A percentile compares a stretch with the other conserved stretches of the same genome.
phyloP scores from a whole-genome alignment of 306 rosid species.

The Quillaja saponaria region DNA sequence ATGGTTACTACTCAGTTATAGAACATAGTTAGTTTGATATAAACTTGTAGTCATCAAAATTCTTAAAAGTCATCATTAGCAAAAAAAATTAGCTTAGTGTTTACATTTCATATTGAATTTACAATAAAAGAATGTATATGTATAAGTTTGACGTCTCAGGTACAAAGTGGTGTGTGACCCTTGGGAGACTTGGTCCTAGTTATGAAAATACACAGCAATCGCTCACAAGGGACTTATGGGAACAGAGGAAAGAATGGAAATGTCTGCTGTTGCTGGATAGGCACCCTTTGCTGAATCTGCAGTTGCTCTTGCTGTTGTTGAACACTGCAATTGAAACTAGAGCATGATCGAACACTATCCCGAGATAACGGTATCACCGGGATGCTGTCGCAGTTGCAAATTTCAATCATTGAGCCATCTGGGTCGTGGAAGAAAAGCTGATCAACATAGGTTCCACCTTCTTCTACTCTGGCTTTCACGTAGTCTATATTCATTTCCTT shows the following conservation, averaged over 20 bases:
- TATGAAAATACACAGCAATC: too few relatives aligned
- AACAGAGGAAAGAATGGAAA: conserved; percentile 10
- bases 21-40: too few relatives aligned
- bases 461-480: conserved; percentile 59
- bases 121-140: too few relatives aligned
- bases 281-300: conserved; percentile 36
- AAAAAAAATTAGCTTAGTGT: too few relatives aligned
- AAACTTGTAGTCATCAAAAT: too few relatives aligned
- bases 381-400: conserved; percentile 78
- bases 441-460: conserved; percentile 61
- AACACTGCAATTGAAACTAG: conserved; percentile 43
- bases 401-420: conserved; percentile 75
- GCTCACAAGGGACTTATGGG: conserved; percentile 17
- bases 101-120: too few relatives aligned
- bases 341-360: conserved; percentile 36
- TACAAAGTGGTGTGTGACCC: too few relatives aligned
- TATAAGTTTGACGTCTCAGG: too few relatives aligned
- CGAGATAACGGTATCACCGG: conserved; percentile 57
- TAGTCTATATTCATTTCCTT: conserved; percentile 64
- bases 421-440: conserved; percentile 92
- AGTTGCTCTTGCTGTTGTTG: conserved; percentile 32
- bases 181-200: too few relatives aligned
- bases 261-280: conserved; percentile 28
- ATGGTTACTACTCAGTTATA: too few relatives aligned
- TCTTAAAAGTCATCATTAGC: too few relatives aligned